Percentiles rank a stretch among this genome's conserved stretches.
Conservation (phyloP, 176 grass and related monocot genomes). For the Bothriochloa decipiens region DNA sequence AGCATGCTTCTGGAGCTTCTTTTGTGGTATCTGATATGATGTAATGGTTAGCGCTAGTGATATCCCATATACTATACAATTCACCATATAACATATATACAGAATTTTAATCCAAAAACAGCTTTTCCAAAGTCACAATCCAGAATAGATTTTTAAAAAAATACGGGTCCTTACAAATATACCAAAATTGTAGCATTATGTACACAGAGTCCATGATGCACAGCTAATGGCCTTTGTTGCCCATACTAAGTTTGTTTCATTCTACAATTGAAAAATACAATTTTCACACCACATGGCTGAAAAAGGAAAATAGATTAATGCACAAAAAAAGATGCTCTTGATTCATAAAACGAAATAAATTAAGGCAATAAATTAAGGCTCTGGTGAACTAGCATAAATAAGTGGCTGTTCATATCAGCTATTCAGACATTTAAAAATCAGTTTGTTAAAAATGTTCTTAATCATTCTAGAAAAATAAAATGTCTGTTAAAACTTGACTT, state of each 20-base stretch:
- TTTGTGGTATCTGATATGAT: background rate
- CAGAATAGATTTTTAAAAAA: background rate
- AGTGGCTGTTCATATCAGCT: background rate
- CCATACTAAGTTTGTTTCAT: slow-evolving; percentile 5
- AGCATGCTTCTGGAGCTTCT: background rate
- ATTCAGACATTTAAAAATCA: background rate
- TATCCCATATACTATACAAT: background rate
- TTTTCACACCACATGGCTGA: background rate
- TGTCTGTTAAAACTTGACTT: background rate
- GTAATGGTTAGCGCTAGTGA: background rate
- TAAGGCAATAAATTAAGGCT: background rate
- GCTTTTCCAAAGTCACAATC: background rate
- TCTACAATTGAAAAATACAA: background rate
- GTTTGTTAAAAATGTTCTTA: too few species aligned
- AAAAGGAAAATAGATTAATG: background rate
- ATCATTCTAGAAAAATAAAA: too few species aligned
- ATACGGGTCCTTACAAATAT: background rate
- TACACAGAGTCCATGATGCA: background rate
- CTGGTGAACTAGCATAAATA: background rate
- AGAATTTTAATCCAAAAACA: too few species aligned
- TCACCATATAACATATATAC: too few species aligned
- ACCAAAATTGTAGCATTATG: background rate
- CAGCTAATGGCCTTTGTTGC: background rate
- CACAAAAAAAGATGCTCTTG: slow-evolving; percentile 12
- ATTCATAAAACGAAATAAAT: background rate